Evolutionary conservation across 169 alveolate species (phyloP), one percentile per base, ranked within the genome.

Genomic region (Blepharisma undulans): DNA sequence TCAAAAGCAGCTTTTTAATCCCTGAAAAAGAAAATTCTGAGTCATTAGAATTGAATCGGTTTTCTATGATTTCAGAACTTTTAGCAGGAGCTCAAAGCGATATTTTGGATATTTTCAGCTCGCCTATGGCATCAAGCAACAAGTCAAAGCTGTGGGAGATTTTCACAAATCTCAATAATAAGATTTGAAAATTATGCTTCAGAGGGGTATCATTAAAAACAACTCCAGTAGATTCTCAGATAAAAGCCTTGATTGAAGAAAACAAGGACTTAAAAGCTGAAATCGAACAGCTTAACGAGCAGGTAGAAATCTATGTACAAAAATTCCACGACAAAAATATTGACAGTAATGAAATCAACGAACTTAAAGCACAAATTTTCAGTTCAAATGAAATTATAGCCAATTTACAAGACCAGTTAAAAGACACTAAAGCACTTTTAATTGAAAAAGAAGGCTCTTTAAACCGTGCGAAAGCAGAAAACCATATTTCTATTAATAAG

Each of bases 91-190:
- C 87, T 14, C 87, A 79, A 79, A 79, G 60, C 18, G 72, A 79
- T 30, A 33, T 79, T 30, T 33, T 79, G 6, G 60, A 79, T 79
- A 25, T 79, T 34, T 32, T 79, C 34, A 79, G 10, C 29, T n/a
- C 29, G 14, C 12, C 61, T 34, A 27, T 25, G 60, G 27, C 10
- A 29, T n/a, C 72, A 21, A 79, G 61, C 71, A 79, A 12, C 25
- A 27, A 33, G 12, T 21, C 87, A 25, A 79, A 79, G 16, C 87
- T 79, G 29, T 79, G 87, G 71, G 87, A 79, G 27, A 33, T 79
- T 27, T 79, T 79, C n/a, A 79, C 34, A 4, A 33, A 79, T 30
- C 61, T 79, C 34, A 79, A 79, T 34, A 25, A 79, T 79, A 22
- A 79, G 14, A 25, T 79, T 79, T 79, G 87, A 48, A 48, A 48